Evolutionary conservation across 345 rosid species (phyloP).

Genomic region (Moringa oleifera): DNA sequence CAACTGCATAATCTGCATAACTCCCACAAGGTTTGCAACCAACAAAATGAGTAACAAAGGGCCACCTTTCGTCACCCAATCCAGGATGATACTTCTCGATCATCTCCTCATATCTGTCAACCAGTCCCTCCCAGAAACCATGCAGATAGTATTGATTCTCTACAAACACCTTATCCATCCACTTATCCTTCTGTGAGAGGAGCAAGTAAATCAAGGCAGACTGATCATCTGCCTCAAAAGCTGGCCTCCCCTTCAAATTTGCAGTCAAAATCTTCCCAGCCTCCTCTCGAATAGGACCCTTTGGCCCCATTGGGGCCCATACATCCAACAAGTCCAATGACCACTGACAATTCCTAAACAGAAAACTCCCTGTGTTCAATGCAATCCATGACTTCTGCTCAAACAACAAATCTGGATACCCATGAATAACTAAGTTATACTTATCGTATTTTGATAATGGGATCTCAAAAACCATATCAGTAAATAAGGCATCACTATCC

Average conservation of each 20-base stretch:
- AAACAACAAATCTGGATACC: constrained; percentile 81
- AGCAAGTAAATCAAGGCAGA: constrained; percentile 85
- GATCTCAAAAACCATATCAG: constrained; percentile 91
- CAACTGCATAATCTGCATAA: constrained; percentile 92
- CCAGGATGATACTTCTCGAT: constrained; percentile 93
- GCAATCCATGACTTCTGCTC: constrained; percentile 94
- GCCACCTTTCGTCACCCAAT: constrained; percentile 95
- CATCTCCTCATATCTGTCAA: constrained; percentile 93
- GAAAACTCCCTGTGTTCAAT: constrained; percentile 87
- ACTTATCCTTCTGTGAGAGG: constrained; percentile 68
- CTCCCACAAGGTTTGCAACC: constrained; percentile 98
- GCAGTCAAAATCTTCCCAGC: constrained; percentile 89
- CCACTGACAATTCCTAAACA: constrained; percentile 93
- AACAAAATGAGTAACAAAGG: constrained; percentile 87
- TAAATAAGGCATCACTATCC: constrained; percentile 97
- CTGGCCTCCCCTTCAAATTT: constrained; percentile 78
- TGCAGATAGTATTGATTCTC: constrained; percentile 93
- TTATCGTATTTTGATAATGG: constrained; percentile 50
- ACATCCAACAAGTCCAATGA: constrained; percentile 87
- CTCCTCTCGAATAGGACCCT: constrained; percentile 79
- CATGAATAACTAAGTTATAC: constrained; percentile 82
- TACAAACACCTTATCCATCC: constrained; percentile 84
- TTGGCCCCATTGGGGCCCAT: constrained; percentile 97
- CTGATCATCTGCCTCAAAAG: constrained; percentile 93
- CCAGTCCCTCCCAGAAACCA: constrained; percentile 92